phyloP scores from a whole-genome alignment of 108 stramenopile genomes.

The Stephanodiscus triporus region DNA sequence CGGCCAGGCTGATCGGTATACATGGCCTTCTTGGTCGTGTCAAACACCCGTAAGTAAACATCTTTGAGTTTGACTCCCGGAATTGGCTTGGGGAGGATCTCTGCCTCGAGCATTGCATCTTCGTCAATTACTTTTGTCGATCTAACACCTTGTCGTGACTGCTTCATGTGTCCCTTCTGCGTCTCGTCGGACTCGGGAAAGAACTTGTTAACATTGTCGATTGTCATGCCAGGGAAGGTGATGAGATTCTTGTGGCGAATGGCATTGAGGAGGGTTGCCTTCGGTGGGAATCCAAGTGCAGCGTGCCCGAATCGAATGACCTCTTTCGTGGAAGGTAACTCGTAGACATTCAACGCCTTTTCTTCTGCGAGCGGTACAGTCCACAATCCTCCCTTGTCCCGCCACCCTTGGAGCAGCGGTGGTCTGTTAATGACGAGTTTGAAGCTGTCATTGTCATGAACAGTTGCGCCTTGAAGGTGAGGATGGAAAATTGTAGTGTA shows the following conservation, averaged over 20 bases:
- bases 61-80: too few relatives aligned
- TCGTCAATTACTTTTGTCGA: background rate
- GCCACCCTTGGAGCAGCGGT: conserved; percentile 3
- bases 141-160: background rate
- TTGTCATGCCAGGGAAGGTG: too few relatives aligned
- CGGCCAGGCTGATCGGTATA: conserved; percentile 18
- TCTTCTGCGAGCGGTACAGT: background rate
- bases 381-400: background rate
- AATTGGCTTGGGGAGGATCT: too few relatives aligned
- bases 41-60: too few relatives aligned
- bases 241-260: background rate
- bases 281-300: conserved; percentile 5
- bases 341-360: conserved; percentile 6
- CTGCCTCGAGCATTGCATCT: too few relatives aligned
- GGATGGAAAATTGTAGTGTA: conserved; percentile 13
- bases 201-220: too few relatives aligned
- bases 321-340: background rate
- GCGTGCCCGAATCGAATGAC: conserved; percentile 4
- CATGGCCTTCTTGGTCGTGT: background rate
- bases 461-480: background rate
- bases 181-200: too few relatives aligned
- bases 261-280: background rate
- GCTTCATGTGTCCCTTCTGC: too few relatives aligned
- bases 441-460: too few relatives aligned
- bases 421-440: too few relatives aligned